Base-by-base conservation (phyloP, 2,329 filamentous ascomycete species). In the Tolypocladium sp. region DNA sequence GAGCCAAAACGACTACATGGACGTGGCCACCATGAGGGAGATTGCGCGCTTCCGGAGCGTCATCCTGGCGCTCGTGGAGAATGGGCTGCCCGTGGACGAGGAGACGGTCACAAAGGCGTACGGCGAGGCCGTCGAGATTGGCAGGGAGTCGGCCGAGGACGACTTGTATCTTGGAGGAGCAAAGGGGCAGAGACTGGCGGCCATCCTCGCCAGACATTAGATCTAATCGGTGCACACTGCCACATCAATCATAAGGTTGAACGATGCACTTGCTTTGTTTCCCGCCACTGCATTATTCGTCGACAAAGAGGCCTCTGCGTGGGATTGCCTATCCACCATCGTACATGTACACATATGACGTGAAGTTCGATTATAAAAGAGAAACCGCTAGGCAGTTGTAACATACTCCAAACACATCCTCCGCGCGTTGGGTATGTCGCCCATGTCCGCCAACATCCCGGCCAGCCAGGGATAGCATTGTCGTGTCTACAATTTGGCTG, bases 1-100 rank as follows among this genome's bases (percentile, higher is more conserved):
- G 58, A 95, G 90, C 70, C 92, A 97, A 77, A 99, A 99, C 71
- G 93, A 97, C 71, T 82, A 85, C 59, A 92, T 99, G 63, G 78
- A 84, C 27, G 77, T 85, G 2, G 84, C 85, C 56, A 93, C 91
- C 20, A 86, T 94, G 79, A 84, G 87, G 62, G 94, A 97, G 79
- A 97, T 99, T 73, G 87, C 91, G 20, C 81, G 92, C 60, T 81
- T 97, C 53, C 82, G 89, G 41, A 90, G 90, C 27, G 89, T 94
- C 59, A 89, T 99, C 59, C 83, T 86, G 59, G 88, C 91, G 1
- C 76, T 99, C 60, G 90, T 96, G 2, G 89, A 95, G 71, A 85
- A 88, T 52, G 90, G 91, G 0, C 77, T 94, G 51, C 85, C 87
- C 60, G 91, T 99, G 35, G 94, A 97, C 66, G 93, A 97, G 75